phyloP scores from a whole-genome alignment of 2,329 filamentous ascomycete genomes.

The Parascedosporium putredinis region DNA sequence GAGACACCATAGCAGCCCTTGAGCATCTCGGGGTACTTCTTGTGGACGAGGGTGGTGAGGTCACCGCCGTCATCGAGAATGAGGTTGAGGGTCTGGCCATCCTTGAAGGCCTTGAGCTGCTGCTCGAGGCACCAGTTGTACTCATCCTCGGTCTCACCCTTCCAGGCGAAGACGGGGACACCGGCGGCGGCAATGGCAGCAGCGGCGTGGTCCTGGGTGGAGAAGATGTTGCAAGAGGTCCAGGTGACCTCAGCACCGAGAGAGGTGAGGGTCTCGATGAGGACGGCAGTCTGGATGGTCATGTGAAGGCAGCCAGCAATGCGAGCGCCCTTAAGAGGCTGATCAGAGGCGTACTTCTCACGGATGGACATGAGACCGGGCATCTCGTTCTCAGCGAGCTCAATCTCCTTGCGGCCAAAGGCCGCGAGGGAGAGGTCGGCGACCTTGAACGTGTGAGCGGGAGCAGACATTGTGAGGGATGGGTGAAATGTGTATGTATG shows the following conservation, averaged over 20 bases:
- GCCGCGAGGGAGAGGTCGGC: slow-evolving; percentile 95
- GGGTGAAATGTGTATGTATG: slow-evolving; percentile 10
- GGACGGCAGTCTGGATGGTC: slow-evolving; percentile 99
- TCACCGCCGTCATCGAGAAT: slow-evolving; percentile 99
- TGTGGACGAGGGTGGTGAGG: slow-evolving; percentile 89
- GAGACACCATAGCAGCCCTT: slow-evolving; percentile 97
- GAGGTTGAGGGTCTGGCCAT: slow-evolving; percentile 91
- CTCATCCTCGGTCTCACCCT: slow-evolving; percentile 97
- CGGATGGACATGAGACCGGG: slow-evolving; percentile 95
- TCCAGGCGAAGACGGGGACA: slow-evolving; percentile 73
- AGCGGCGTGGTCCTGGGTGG: slow-evolving; percentile 95
- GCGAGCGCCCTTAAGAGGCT: slow-evolving; percentile 87
- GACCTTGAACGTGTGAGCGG: slow-evolving; percentile 94
- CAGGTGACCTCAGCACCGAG: slow-evolving; percentile 98
- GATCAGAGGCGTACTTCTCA: slow-evolving; percentile 79
- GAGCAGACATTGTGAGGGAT: slow-evolving; percentile 52
- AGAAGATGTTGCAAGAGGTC: slow-evolving; percentile 99
- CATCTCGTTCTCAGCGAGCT: slow-evolving; percentile 95
- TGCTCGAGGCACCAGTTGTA: slow-evolving; percentile 99
- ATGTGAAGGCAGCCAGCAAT: slow-evolving; percentile 98
- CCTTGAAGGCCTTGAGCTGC: slow-evolving; percentile 94
- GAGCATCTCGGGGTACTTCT: slow-evolving; percentile 97
- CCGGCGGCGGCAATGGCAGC: slow-evolving; percentile 91
- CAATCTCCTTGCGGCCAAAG: slow-evolving; percentile 98
- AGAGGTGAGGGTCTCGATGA: slow-evolving; percentile 92